Evolutionary conservation across 1,284 basidiomycete genomes (phyloP), one percentile per base, ranked within the genome.

Genomic region (Apiotrichum sp.): DNA sequence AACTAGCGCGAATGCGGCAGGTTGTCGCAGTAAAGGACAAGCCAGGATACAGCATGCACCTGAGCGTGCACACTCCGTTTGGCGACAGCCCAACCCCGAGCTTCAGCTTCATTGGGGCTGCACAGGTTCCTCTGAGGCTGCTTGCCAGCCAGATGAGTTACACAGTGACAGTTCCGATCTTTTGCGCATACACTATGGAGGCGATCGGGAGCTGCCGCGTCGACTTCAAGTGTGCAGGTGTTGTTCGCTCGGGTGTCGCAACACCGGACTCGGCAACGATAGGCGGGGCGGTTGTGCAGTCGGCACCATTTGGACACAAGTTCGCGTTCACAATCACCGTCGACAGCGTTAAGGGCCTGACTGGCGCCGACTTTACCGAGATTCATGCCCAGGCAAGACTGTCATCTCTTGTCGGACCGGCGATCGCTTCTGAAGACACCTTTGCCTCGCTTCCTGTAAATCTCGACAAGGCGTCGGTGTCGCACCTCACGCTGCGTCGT

Each of bases 1-100:
- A 93, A 59, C 79, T 98, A 6, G 85, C 86, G 61, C 87, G 89
- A 63, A 98, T 98, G 93, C 86, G 92, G 47, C 95, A 95, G 70
- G 80, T 95, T 36, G 89, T 87, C 22, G 86, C 86, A n/a, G 92
- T 93, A 72, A 88, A 93, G 65, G 89, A 93, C 74, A 85, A 88
- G 55, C 93, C 95, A 6, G 88, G 88, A 11, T 95, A 92, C 75
- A 88, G 89, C 14, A 86, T 87, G 62, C 93, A 98, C 74, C 95
- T 98, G 76, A 89, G 89, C 41, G 86, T 88, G 40, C 87, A 92
- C 62, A 89, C 93, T 72, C 88, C 91, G 1, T 98, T 98, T 78
- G 93, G 89, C 74, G 87, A 93, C 72, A 82, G 82, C 46, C 86
- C 87, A 9, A 82, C 89, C 1, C 87, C 89, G 0, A 84, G 87